phyloP scores from a whole-genome alignment of 1,284 basidiomycete genomes.

The Mycena sp. region DNA sequence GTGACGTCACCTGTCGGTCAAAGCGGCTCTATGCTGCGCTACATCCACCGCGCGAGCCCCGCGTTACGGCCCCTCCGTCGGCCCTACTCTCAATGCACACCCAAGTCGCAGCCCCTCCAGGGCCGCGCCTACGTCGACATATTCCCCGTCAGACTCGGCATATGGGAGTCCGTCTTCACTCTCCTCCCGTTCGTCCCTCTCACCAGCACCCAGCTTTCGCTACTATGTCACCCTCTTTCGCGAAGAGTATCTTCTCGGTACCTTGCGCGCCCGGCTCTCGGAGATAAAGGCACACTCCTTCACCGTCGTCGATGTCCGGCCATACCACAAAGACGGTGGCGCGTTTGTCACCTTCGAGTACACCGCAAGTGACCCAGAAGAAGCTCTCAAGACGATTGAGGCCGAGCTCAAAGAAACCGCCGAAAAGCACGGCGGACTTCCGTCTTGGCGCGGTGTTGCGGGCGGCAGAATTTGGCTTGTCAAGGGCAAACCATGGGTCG shows the following conservation, averaged over 20 bases:
- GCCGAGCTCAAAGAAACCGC: conserved; percentile 53
- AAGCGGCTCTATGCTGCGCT: too few species aligned
- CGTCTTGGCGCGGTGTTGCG: conserved; percentile 68
- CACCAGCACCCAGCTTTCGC: conserved; percentile 58
- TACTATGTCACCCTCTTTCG: conserved; percentile 67
- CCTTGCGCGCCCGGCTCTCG: conserved; percentile 59
- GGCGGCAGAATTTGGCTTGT: conserved; percentile 81
- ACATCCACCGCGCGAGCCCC: too few species aligned
- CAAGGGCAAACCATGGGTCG: conserved; percentile 84
- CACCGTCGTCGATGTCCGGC: conserved; percentile 64
- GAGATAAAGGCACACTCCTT: conserved; percentile 64
- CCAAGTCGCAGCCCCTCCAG: too few species aligned
- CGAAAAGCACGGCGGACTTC: conserved; percentile 61
- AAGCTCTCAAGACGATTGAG: conserved; percentile 60
- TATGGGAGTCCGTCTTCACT: conserved; percentile 58
- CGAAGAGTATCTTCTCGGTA: conserved; percentile 61
- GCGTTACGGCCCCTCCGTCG: too few species aligned
- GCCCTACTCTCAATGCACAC: too few species aligned
- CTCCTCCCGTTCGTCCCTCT: background rate
- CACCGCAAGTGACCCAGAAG: conserved; percentile 48
- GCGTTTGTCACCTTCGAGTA: conserved; percentile 88
- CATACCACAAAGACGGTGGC: conserved; percentile 83
- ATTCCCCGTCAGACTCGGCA: conserved; percentile 60
- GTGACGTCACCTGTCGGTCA: too few species aligned
- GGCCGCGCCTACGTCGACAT: conserved; percentile 60